Evolutionary conservation across 805 yeast genomes (phyloP).

Genomic region (Nakazawaea sp.): DNA sequence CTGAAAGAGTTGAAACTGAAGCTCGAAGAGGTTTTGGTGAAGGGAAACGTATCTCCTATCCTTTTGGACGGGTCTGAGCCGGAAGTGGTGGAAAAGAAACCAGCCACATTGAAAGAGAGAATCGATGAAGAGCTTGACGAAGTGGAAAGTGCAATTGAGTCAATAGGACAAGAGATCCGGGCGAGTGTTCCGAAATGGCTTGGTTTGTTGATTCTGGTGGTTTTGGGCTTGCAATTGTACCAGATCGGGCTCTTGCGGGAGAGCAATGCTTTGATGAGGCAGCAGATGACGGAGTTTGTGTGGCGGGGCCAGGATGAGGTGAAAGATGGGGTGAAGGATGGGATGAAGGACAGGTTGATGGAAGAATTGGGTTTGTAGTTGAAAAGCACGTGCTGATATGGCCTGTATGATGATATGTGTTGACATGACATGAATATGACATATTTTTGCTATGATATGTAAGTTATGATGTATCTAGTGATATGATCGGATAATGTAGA

Average conservation of each 20-base stretch:
- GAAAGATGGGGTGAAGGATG: no score
- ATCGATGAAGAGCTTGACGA: slow-evolving; percentile 1
- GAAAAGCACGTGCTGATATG: no score
- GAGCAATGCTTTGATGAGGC: slow-evolving; percentile 19
- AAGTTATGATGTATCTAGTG: no score
- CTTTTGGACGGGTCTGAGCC: neutral
- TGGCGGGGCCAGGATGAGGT: neutral
- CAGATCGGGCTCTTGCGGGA: slow-evolving; percentile 16
- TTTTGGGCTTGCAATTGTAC: slow-evolving; percentile 19
- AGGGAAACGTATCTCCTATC: neutral
- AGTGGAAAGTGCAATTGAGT: slow-evolving; percentile 2
- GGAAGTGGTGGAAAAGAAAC: neutral
- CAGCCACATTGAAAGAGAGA: slow-evolving; percentile 1
- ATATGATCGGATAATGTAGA: neutral
- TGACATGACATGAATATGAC: no score
- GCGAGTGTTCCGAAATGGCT: slow-evolving; percentile 16
- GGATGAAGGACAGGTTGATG: no score
- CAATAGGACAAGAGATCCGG: slow-evolving; percentile 13
- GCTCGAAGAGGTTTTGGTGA: neutral
- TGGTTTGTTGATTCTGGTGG: slow-evolving; percentile 17
- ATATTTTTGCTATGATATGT: no score
- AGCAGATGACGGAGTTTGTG: neutral
- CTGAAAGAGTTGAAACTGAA: slow-evolving; percentile 16
- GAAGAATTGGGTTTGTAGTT: no score
- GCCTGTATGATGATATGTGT: no score